Evolutionary conservation across 1,284 basidiomycete species (phyloP).

Genomic region (Irpex sp.): DNA sequence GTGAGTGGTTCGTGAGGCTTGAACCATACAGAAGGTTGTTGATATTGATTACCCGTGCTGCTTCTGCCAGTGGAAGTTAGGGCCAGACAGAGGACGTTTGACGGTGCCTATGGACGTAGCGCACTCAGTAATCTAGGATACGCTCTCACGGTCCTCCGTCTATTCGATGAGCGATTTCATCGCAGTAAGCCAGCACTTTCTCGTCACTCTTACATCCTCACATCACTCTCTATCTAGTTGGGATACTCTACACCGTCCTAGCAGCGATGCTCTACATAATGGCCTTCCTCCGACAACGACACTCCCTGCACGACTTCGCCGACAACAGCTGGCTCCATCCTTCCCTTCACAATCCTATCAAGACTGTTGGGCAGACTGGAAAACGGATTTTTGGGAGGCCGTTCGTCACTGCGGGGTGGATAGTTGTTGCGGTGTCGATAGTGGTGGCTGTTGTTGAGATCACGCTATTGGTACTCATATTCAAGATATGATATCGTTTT

Average conservation of each 20-base stretch:
- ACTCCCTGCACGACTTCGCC: conserved; percentile 72
- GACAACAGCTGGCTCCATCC: conserved; percentile 41
- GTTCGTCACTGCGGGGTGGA: conserved; percentile 78
- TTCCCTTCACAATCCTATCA: conserved; percentile 25
- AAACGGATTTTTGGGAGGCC: conserved; percentile 68
- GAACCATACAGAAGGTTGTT: neutral
- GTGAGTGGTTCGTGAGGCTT: conserved; percentile 11
- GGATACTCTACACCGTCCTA: conserved; percentile 67
- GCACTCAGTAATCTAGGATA: conserved; percentile 75
- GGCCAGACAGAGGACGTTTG: conserved; percentile 76
- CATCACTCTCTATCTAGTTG: conserved; percentile 44
- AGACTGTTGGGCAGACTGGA: conserved; percentile 56
- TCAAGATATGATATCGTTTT: conserved; percentile 8
- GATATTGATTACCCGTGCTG: neutral
- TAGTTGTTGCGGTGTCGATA: conserved; percentile 57
- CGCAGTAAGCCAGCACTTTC: conserved; percentile 44
- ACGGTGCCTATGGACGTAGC: conserved; percentile 77
- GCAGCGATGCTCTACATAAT: conserved; percentile 58
- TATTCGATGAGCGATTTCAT: conserved; percentile 73
- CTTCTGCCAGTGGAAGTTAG: conserved; percentile 56
- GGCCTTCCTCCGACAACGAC: conserved; percentile 57
- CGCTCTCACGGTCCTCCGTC: conserved; percentile 67
- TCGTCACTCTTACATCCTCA: conserved; percentile 9
- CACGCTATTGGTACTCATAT: conserved; percentile 51
- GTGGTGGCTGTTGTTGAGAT: conserved; percentile 67